Conservation (phyloP, 192 early-diverging fungal species). For the Ambispora gerdemannii region DNA sequence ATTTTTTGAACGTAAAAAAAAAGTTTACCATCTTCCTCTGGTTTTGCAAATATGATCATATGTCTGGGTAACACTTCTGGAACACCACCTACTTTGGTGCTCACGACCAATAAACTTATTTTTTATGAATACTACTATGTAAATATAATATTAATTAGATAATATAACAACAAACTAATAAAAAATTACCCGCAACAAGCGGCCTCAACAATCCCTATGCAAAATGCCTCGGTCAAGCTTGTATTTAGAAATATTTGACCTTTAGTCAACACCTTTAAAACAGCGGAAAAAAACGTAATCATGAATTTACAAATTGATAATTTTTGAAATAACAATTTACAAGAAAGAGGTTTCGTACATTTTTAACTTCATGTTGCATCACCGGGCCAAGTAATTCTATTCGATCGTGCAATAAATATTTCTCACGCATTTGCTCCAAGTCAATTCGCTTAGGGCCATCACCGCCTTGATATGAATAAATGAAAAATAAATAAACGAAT, state of each 20-base stretch:
- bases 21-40: conserved; percentile 73
- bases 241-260: conserved; percentile 98
- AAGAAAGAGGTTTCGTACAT: conserved; percentile 59
- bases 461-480: too few species aligned
- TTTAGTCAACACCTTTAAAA: conserved; percentile 59
- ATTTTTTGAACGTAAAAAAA: conserved; percentile 5
- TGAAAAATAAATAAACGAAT: too few species aligned
- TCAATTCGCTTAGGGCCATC: conserved; percentile 96
- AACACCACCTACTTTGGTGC: conserved; percentile 93
- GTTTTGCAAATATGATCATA: conserved; percentile 89
- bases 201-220: conserved; percentile 98
- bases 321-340: too few species aligned
- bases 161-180: conserved; percentile 1
- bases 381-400: conserved; percentile 86
- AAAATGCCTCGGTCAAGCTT: conserved; percentile 96
- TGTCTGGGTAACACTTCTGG: conserved; percentile 91
- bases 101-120: conserved; percentile 82
- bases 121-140: background rate
- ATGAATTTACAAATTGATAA: too few species aligned
- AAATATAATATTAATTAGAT: background rate
- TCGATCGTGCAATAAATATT: conserved; percentile 85
- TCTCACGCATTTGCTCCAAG: conserved; percentile 96
- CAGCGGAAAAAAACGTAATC: conserved; percentile 14
- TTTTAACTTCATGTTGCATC: conserved; percentile 75
- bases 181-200: conserved; percentile 79